These are phyloP conservation scores for Plasmodium sp. DNA, from an alignment of 169 alveolate genomes.

Conservation along the genomic window DNA sequence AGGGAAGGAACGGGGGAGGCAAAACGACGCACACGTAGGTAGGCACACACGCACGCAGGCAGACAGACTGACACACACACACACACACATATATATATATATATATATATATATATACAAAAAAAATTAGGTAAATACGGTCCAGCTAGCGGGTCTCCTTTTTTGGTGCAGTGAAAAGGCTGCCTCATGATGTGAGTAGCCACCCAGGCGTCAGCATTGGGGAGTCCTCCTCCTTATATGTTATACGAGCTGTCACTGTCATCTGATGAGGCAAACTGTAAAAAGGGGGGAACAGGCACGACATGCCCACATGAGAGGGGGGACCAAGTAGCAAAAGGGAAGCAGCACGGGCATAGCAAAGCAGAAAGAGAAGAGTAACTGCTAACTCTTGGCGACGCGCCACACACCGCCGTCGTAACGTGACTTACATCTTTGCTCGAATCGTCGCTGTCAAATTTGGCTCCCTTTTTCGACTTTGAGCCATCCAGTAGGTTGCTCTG, in stretches of 20 bases:
- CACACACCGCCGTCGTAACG: neutral
- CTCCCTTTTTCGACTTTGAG: conserved; percentile 10
- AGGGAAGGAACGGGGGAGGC: neutral
- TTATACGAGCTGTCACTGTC: conserved; percentile 69
- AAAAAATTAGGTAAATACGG: neutral
- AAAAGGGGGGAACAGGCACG: neutral
- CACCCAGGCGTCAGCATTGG: neutral
- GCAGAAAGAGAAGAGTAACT: neutral
- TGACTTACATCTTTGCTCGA: conserved; percentile 39
- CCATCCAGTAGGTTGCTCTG: conserved; percentile 47
- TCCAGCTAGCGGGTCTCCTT: neutral
- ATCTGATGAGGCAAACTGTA: conserved; percentile 22
- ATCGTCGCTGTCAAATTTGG: conserved; percentile 14
- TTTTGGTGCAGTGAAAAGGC: neutral
- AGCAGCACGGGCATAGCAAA: neutral
- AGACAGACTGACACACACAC: neutral
- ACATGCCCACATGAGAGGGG: neutral
- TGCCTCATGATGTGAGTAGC: neutral
- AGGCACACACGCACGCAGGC: neutral
- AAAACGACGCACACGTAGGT: neutral
- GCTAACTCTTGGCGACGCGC: neutral
- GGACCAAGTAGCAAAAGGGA: neutral
- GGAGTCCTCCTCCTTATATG: conserved; percentile 12
- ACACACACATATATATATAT: neutral
- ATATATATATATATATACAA: neutral